Evolutionary conservation across 257 asterid species (phyloP), one percentile per base, ranked within the genome.

Genomic region (Solanum medicagineum): DNA sequence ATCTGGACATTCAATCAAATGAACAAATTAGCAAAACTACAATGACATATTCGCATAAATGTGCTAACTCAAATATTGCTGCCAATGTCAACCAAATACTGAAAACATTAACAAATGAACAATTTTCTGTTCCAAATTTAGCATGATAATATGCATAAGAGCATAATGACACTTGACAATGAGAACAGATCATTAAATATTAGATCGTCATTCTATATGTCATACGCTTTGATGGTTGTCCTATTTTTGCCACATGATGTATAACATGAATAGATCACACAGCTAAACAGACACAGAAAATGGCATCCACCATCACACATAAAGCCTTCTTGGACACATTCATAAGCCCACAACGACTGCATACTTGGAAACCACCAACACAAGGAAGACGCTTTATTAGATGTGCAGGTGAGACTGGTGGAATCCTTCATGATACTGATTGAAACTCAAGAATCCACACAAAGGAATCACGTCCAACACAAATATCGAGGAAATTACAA

Each of bases 1-100:
- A 94, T 92, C 98, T 95, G 94, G 80, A 86, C 3, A 42, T 36
- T 69, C 17, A 11, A 4, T 53, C 16, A 79, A 53, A 79, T 53
- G 49, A 53, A 79, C 45, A 94, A 4, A 10, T 53, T 53, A 79
- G 19, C 65, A 79, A 53, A 15, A 26, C 10, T 53, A 53, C 6
- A 79, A 10, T 79, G 1, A 13, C 14, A 51, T 17, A 51, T 26
- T 3, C 6, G 66, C 49, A 10, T 15, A 47, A 22, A 75, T 22
- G 36, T 16, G 13, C 5, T 3, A 16, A 49, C 40, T 16, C 17
- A 77, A 26, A 16, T 29, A 8, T 29, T 53, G 65, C 29, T 26
- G 49, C 47, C 83, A 77, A 16, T 24, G 42, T 5, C 16, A 26
- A 15, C 8, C 63, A 77, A 75, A 36, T 77, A 51, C 17, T 26